These are phyloP conservation scores for Fraxinus excelsior DNA, from an alignment of 257 asterid genomes.

Conservation along the genomic window DNA sequence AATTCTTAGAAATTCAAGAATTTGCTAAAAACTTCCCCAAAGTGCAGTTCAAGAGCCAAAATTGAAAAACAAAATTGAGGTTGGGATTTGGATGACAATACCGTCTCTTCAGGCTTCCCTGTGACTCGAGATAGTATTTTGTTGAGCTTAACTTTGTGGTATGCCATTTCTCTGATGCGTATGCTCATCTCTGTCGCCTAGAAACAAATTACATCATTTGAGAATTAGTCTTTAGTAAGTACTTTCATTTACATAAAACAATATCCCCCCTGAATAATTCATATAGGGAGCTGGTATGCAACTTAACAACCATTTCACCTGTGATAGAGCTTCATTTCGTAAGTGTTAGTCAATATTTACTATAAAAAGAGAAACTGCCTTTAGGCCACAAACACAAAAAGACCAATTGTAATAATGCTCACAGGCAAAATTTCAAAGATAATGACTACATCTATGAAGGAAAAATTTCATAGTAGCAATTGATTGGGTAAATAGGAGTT, in stretches of 20 bases:
- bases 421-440: not conserved
- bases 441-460: not conserved
- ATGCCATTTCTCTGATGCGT: constrained; percentile 79
- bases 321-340: not conserved
- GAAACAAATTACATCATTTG: constrained; percentile 14
- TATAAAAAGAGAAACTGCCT: not conserved
- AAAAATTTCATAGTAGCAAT: not conserved
- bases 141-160: constrained; percentile 76
- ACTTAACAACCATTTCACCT: constrained; percentile 1
- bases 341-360: not conserved
- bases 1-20: not conserved
- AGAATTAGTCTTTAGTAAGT: not conserved
- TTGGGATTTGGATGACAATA: constrained; percentile 20
- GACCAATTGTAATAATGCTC: not conserved
- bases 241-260: not conserved
- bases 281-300: not conserved
- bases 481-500: not conserved
- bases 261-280: not conserved
- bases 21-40: not conserved
- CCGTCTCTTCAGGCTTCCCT: constrained; percentile 87
- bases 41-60: not conserved
- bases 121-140: constrained; percentile 84
- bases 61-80: not conserved
- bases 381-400: not conserved
- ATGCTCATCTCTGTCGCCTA: constrained; percentile 88